Base-by-base conservation (phyloP, 1,284 basidiomycete species). In the Heterobasidion occidentale region DNA sequence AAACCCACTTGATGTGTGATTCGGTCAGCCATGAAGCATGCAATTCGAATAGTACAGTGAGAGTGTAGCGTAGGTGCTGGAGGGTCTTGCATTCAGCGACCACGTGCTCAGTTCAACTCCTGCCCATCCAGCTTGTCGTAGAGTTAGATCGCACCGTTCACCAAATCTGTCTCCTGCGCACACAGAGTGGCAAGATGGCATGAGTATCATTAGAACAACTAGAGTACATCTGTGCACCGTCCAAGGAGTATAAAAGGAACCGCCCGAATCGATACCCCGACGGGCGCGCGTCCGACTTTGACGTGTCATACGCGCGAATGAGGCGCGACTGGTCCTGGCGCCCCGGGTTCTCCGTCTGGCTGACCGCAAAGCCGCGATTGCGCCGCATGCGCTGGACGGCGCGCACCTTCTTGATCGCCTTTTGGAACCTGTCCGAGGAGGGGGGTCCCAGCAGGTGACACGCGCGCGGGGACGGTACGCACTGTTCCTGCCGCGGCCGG, bases 321-420 rank as follows among this genome's bases (percentile, higher is more conserved):
- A 95, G 74, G 61, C 86, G 79, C 56, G 90, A 84, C 71, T 95
- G 93, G 70, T 94, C 93, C 69, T 94, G 91, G 57, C 81, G 81
- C 42, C 84, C 82, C 34, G 77, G 78, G 61, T 86, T 88, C 71
- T 96, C 93, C 12, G 93, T 95, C 71, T 98, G 94, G 67, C 90
- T 93, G 77, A 98, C 98, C 1, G 95, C 94, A 68, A 98, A 98
- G 1, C 94, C 94, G 57, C 95, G 84, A 65, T 93, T 96, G 58
- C 90, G 81, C 19, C 94, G 85, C 89, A 98, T 92, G 46, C 94
- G 86, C 68, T 98, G 95, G 1, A 94, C 91, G 0, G 94, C 95
- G 36, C 95, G 86, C 11, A 98, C 95, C 69, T 98, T 98, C 73
- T 97, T 97, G 78, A 98, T 98, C 7, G 94, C 94, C 70, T 97